These are phyloP conservation scores for Monosporozyma servazzii DNA, from an alignment of 805 yeast species.

Conservation along the genomic window DNA sequence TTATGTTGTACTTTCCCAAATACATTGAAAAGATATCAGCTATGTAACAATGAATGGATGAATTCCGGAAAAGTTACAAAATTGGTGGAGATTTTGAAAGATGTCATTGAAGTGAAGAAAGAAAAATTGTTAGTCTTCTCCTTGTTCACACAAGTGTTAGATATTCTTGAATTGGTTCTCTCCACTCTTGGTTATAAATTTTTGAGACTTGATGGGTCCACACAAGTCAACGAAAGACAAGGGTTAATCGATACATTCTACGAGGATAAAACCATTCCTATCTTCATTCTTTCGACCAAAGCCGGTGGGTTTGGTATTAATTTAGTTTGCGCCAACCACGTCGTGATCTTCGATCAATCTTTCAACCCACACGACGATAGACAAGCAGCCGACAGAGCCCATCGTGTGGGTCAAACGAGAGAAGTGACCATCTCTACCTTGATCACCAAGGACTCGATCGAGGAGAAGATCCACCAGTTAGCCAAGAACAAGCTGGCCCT, in stretches of 20 bases:
- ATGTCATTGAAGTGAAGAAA: slow-evolving; percentile 41
- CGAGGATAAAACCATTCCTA: slow-evolving; percentile 71
- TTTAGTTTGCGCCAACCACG: slow-evolving; percentile 88
- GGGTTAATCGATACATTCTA: slow-evolving; percentile 82
- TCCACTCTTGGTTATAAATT: slow-evolving; percentile 57
- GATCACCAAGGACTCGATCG: slow-evolving; percentile 68
- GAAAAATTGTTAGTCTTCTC: slow-evolving; percentile 78
- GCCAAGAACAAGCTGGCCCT: slow-evolving; percentile 88
- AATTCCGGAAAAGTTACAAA: slow-evolving; percentile 65
- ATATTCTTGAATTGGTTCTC: slow-evolving; percentile 72
- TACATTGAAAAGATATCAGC: slow-evolving; percentile 44
- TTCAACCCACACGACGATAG: slow-evolving; percentile 98
- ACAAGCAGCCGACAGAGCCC: slow-evolving; percentile 98
- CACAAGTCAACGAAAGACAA: slow-evolving; percentile 89
- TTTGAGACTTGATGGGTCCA: slow-evolving; percentile 84
- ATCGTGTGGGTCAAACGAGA: slow-evolving; percentile 87
- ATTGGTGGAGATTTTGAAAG: slow-evolving; percentile 48
- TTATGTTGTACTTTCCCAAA: slow-evolving; percentile 65
- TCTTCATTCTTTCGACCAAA: slow-evolving; percentile 82
- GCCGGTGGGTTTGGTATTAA: slow-evolving; percentile 99
- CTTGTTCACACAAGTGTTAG: slow-evolving; percentile 84
- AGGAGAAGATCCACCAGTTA: slow-evolving; percentile 75
- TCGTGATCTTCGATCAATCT: slow-evolving; percentile 83
- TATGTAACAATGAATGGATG: slow-evolving; percentile 48
- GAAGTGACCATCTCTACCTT: slow-evolving; percentile 74